Evolutionary conservation across 2,329 filamentous ascomycete genomes (phyloP).

Genomic region (Ascosphaera apis): DNA sequence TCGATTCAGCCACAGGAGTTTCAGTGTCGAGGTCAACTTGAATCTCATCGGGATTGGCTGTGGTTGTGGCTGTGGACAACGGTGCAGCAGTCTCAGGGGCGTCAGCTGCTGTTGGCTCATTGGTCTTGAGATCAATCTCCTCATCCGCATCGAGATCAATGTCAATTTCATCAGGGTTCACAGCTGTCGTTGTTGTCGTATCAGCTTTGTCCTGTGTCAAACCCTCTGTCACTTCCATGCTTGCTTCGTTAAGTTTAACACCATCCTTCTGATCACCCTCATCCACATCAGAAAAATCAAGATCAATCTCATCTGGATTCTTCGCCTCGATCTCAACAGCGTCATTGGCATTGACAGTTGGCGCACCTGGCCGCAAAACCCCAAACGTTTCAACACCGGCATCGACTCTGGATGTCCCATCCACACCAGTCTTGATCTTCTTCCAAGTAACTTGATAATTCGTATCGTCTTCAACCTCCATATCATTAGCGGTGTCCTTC

Average conservation of each 20-base stretch:
- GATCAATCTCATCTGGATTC: slow-evolving; percentile 49
- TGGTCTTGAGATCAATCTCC: neutral
- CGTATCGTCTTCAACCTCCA: slow-evolving; percentile 6
- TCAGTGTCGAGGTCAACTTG: slow-evolving; percentile 1
- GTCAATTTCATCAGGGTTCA: slow-evolving; percentile 22
- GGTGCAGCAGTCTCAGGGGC: no score
- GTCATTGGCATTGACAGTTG: neutral
- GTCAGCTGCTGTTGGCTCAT: neutral
- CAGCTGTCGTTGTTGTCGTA: slow-evolving; percentile 1
- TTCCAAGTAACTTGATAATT: slow-evolving; percentile 17
- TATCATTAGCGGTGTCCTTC: slow-evolving; percentile 8
- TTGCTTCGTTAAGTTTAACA: no score
- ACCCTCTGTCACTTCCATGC: no score
- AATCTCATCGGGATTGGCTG: slow-evolving; percentile 2
- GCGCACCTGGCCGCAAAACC: slow-evolving; percentile 6
- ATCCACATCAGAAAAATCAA: slow-evolving; percentile 37
- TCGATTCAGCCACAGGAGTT: no score
- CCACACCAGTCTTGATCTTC: slow-evolving; percentile 13
- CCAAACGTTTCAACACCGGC: slow-evolving; percentile 7
- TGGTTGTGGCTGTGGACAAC: no score
- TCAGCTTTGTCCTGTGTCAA: slow-evolving; percentile 2
- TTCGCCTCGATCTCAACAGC: slow-evolving; percentile 11
- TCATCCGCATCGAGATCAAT: slow-evolving; percentile 9
- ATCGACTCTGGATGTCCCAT: slow-evolving; percentile 9
- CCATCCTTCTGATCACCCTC: slow-evolving; percentile 8